Conservation (phyloP, 306 rosid genomes). For the Begonia fuchsioides region DNA sequence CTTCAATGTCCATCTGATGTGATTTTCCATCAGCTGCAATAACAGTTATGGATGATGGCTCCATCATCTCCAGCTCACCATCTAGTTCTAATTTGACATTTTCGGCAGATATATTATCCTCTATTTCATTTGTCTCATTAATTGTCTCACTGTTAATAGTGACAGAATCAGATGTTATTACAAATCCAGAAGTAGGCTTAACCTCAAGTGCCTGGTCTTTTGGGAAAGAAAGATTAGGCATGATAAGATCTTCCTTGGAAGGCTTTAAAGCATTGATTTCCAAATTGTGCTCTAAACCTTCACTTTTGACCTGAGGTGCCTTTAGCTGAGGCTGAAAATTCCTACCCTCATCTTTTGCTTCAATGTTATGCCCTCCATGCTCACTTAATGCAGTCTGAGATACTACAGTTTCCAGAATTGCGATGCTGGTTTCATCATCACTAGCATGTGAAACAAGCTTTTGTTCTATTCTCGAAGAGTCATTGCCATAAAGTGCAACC, state of each 20-base stretch:
- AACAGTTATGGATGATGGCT: conserved; percentile 73
- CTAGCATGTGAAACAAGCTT: conserved; percentile 16
- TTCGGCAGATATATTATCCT: conserved; percentile 97
- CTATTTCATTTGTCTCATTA: conserved; percentile 98
- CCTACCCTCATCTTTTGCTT: conserved; percentile 15
- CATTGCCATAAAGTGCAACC: conserved; percentile 18
- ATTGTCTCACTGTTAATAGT: conserved; percentile 97
- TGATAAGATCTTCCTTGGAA: conserved; percentile 20
- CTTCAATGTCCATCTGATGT: conserved; percentile 62
- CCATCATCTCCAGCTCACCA: conserved; percentile 94
- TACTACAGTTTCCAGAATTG: conserved; percentile 24
- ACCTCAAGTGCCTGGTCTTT: conserved; percentile 99
- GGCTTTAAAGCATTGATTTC: conserved; percentile 41
- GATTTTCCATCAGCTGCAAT: conserved; percentile 66
- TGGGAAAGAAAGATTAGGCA: conserved; percentile 41
- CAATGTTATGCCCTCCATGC: conserved; percentile 20
- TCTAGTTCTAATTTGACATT: conserved; percentile 97
- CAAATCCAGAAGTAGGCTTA: conserved; percentile 88
- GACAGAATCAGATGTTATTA: conserved; percentile 97
- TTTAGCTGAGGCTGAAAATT: conserved; percentile 27
- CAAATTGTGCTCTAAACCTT: conserved; percentile 16
- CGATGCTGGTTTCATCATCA: conserved; percentile 21
- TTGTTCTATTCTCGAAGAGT: conserved; percentile 22
- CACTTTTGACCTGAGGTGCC: conserved; percentile 37
- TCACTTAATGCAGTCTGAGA: conserved; percentile 22